phyloP scores from a whole-genome alignment of 2,329 filamentous ascomycete genomes.

The Pestalotiopsis fici region DNA sequence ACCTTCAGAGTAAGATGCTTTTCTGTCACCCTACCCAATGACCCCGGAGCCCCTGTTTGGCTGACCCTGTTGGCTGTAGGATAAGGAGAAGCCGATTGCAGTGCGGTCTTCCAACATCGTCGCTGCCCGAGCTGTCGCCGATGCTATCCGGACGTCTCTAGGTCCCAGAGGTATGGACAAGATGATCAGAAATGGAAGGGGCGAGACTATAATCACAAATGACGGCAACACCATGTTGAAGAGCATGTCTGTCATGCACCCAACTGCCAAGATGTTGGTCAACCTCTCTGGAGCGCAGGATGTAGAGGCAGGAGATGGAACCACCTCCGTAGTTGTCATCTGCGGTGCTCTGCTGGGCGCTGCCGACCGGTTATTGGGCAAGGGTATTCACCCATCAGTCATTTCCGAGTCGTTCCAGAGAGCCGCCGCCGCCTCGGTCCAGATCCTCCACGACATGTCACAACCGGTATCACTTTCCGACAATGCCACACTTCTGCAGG shows the following conservation, averaged over 20 bases:
- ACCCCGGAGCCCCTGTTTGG: not conserved
- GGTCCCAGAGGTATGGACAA: constrained; percentile 98
- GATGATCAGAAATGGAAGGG: constrained; percentile 97
- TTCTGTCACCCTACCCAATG: constrained; percentile 14
- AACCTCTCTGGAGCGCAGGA: constrained; percentile 96
- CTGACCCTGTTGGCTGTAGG: constrained; percentile 39
- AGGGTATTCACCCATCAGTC: constrained; percentile 95
- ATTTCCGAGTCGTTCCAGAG: constrained; percentile 98
- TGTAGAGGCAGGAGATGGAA: constrained; percentile 97
- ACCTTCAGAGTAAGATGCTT: constrained; percentile 54
- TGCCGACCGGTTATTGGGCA: constrained; percentile 85
- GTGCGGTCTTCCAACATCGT: constrained; percentile 96
- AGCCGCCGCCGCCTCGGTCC: constrained; percentile 84
- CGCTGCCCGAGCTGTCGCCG: constrained; percentile 94
- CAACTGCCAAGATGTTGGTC: constrained; percentile 99
- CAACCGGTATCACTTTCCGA: constrained; percentile 88
- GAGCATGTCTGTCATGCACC: constrained; percentile 99
- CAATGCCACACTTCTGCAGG: constrained; percentile 88
- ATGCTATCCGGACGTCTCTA: constrained; percentile 95
- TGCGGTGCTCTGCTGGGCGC: constrained; percentile 92
- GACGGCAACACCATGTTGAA: constrained; percentile 99
- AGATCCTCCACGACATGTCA: constrained; percentile 93
- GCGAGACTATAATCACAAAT: constrained; percentile 98
- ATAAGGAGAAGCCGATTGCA: constrained; percentile 98
- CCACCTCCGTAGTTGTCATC: constrained; percentile 97